These are phyloP conservation scores for Albatrellus ellisii DNA, from an alignment of 768 basidiomycete species.

Conservation along the genomic window DNA sequence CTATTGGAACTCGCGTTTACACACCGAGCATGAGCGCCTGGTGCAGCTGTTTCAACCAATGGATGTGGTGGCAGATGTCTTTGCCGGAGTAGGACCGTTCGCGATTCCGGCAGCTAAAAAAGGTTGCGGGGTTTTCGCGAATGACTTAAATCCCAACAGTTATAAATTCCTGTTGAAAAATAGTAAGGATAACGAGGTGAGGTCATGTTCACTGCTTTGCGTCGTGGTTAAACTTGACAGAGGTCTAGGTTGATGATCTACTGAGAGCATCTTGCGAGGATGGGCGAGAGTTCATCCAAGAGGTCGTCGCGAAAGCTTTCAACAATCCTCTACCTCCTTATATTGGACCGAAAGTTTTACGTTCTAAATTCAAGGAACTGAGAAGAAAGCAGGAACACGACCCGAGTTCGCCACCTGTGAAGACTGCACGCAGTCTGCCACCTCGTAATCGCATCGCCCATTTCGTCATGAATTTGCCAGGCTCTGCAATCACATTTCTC, in stretches of 20 bases:
- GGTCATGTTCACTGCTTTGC: constrained; percentile 15
- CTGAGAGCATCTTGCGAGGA: constrained; percentile 73
- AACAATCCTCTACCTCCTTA: constrained; percentile 56
- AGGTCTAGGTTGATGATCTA: constrained; percentile 47
- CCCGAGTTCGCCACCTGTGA: background rate
- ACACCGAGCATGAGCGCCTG: constrained; percentile 82
- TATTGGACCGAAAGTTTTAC: constrained; percentile 20
- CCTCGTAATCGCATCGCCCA: constrained; percentile 56
- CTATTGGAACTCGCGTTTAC: constrained; percentile 96
- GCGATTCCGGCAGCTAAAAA: constrained; percentile 88
- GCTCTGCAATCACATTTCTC: constrained; percentile 80
- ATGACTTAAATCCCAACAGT: constrained; percentile 89
- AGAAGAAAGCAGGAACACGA: constrained; percentile 19
- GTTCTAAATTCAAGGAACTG: constrained; percentile 33
- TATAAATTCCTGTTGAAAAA: constrained; percentile 67
- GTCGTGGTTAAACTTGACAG: constrained; percentile 2
- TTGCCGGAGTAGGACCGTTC: constrained; percentile 97
- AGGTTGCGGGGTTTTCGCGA: constrained; percentile 81
- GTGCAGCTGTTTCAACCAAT: constrained; percentile 58
- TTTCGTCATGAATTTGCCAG: constrained; percentile 98
- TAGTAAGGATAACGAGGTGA: constrained; percentile 62
- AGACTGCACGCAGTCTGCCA: background rate
- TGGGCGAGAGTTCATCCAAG: constrained; percentile 74
- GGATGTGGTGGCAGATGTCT: constrained; percentile 84
- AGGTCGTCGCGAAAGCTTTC: constrained; percentile 36